These are phyloP conservation scores for Candida maris DNA, from an alignment of 805 yeast species.

Conservation along the genomic window DNA sequence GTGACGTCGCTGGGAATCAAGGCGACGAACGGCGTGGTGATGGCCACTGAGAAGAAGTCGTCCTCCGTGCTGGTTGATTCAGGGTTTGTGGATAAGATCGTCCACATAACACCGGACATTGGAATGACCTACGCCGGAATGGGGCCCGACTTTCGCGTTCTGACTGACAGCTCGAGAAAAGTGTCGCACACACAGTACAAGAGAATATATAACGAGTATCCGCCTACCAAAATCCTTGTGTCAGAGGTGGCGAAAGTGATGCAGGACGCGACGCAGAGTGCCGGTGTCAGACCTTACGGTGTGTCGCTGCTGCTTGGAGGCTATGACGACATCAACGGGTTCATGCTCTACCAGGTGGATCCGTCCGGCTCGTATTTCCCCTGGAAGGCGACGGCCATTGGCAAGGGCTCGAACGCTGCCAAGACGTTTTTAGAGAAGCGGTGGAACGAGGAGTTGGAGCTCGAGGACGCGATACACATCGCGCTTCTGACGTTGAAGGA, in stretches of 20 bases:
- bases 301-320: slow-evolving; percentile 94
- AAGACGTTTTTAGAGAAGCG: slow-evolving; percentile 96
- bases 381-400: slow-evolving; percentile 99
- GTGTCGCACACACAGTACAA: slow-evolving; percentile 90
- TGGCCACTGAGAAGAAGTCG: slow-evolving; percentile 94
- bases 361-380: slow-evolving; percentile 98
- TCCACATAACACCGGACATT: slow-evolving; percentile 85
- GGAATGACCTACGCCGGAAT: slow-evolving; percentile 97
- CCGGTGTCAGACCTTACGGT: slow-evolving; percentile 99
- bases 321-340: slow-evolving; percentile 66
- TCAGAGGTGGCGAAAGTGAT: slow-evolving; percentile 93
- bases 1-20: slow-evolving; percentile 92
- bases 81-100: slow-evolving; percentile 74
- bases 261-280: slow-evolving; percentile 98
- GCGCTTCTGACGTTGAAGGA: slow-evolving; percentile 92
- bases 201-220: slow-evolving; percentile 92
- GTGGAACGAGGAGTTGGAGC: slow-evolving; percentile 95
- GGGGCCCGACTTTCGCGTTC: slow-evolving; percentile 98
- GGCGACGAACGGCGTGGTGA: slow-evolving; percentile 92
- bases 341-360: slow-evolving; percentile 91
- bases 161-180: slow-evolving; percentile 90
- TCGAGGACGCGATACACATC: slow-evolving; percentile 97
- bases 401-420: slow-evolving; percentile 93
- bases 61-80: slow-evolving; percentile 71
- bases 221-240: slow-evolving; percentile 91